These are phyloP conservation scores for Ascochyta viciae-villosae DNA, from an alignment of 2,329 filamentous ascomycete genomes.

Conservation along the genomic window DNA sequence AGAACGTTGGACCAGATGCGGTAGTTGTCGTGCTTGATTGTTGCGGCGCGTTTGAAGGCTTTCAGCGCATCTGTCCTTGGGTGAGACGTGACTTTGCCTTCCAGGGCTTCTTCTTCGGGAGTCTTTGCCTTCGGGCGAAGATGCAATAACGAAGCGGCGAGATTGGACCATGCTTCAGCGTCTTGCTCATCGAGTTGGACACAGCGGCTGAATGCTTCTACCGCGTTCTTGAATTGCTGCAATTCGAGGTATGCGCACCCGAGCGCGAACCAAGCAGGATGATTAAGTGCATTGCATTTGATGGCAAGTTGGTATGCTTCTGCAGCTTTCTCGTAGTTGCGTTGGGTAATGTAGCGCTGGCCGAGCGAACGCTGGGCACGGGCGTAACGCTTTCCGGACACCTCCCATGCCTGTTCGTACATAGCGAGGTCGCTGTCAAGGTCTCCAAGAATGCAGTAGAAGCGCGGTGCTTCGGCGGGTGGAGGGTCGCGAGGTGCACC, in stretches of 20 bases:
- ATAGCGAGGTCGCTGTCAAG: conserved; percentile 76
- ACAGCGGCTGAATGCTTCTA: conserved; percentile 81
- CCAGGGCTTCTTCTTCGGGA: conserved; percentile 40
- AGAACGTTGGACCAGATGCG: conserved; percentile 98
- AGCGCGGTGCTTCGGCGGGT: conserved; percentile 81
- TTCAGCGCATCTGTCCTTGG: conserved; percentile 76
- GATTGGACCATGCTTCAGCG: conserved; percentile 92
- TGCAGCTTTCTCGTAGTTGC: conserved; percentile 72
- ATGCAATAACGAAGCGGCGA: conserved; percentile 82
- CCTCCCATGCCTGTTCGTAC: conserved; percentile 87
- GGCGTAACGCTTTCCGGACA: conserved; percentile 81
- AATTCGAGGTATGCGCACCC: conserved; percentile 87
- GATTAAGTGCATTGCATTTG: conserved; percentile 78
- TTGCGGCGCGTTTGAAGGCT: conserved; percentile 86
- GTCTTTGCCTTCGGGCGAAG: conserved; percentile 60
- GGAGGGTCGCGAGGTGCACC: conserved; percentile 74
- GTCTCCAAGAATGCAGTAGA: conserved; percentile 94
- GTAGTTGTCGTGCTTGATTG: conserved; percentile 83
- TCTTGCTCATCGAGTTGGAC: conserved; percentile 88
- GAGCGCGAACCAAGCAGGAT: conserved; percentile 85
- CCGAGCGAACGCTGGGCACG: conserved; percentile 88
- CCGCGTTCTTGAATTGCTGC: conserved; percentile 76
- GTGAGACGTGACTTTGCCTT: conserved; percentile 34
- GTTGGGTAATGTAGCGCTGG: conserved; percentile 73
- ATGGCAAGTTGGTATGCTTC: conserved; percentile 82